Evolutionary conservation across 2,329 filamentous ascomycete species (phyloP), one percentile per base, ranked within the genome.

Genomic region (Penicillium olsonii): DNA sequence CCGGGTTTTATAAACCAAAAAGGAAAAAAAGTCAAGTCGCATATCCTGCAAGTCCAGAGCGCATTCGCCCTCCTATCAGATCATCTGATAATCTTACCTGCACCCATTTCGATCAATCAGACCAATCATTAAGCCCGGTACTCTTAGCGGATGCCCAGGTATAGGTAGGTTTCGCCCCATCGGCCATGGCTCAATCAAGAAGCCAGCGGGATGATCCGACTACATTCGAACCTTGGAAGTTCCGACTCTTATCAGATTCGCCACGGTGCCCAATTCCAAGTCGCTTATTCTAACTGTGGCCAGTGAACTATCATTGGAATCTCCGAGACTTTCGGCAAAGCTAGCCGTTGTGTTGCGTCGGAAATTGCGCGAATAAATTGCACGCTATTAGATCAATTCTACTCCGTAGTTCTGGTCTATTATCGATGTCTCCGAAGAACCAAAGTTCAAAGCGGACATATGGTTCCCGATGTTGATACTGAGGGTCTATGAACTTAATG

Each of bases 11-110:
- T 41, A 41, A n/a, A n/a, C n/a, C 31, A 17, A 24, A 24, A 24
- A 4, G 17, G 24, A 22, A 17, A 34, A 43, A 38, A 20, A 29
- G 20, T 17, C 37, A 10, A 14, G 10, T 10, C 31, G 7, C 15
- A 34, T 37, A 37, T 17, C 26, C 31, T 24, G 18, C 19, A 43
- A 31, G 20, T 18, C 19, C 15, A 29, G 38, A 46, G 29, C 26
- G 31, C 19, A 37, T 31, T 18, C 35, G 24, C 24, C 17, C 44
- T 48, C 39, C 39, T 52, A 52, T 52, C 49, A 52, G 49, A 52
- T 52, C 39, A 52, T 52, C 39, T 52, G 49, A 52, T 52, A 52
- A 52, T 20, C 33, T 27, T n/a, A 8, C 20, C 19, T 24, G 37
- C 19, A 12, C 15, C 9, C 20, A 27, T 18, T 5, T 9, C 14